Evolutionary conservation across 192 early-diverging fungal genomes (phyloP), one percentile per base, ranked within the genome.

Genomic region (Coemansia sp.): DNA sequence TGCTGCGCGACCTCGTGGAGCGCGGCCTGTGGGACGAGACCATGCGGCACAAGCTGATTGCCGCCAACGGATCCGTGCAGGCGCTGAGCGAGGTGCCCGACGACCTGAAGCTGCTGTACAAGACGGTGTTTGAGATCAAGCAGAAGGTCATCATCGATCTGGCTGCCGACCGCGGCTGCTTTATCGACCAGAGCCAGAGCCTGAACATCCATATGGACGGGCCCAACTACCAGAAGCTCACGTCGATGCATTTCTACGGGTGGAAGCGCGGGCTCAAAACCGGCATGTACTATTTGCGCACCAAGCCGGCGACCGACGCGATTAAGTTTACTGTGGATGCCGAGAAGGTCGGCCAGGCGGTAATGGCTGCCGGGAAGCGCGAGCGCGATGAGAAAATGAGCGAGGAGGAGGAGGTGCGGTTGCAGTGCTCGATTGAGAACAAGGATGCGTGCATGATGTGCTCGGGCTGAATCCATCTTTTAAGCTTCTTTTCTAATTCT

Each of bases 261-360:
- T 97, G 95, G 94, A 90, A 91, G 79, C 87, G 88, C 77, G 95
- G 95, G 2, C 81, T 98, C 15, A 98, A 98, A 87, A 98, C 95
- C 7, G 95, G 95, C 39, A 95, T 95, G 95, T 98, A 98, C 75
- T 98, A 98, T 70, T 76, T 98, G 47, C 88, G 95, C 34, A 91
- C 93, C 8, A 83, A 91, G 28, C 94, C 95, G n/a, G 94, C 95
- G 11, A 91, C 83, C 11, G 93, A 96, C 63, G 94, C 95, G 9
- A 96, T 98, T 79, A 91, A 98, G 84, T 97, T 97, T 64, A 98
- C 95, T 4, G 90, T 98, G 0, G 94, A 98, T 90, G 51, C 86
- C 76, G 79, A 85, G 81, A 62, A 72, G 60, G 59, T 63, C 59
- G 64, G 64, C 22, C 44, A 45, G 2, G 63, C 58, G 1, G 64